phyloP scores from a whole-genome alignment of 495 filamentous ascomycete species.

The Neurospora sp. region DNA sequence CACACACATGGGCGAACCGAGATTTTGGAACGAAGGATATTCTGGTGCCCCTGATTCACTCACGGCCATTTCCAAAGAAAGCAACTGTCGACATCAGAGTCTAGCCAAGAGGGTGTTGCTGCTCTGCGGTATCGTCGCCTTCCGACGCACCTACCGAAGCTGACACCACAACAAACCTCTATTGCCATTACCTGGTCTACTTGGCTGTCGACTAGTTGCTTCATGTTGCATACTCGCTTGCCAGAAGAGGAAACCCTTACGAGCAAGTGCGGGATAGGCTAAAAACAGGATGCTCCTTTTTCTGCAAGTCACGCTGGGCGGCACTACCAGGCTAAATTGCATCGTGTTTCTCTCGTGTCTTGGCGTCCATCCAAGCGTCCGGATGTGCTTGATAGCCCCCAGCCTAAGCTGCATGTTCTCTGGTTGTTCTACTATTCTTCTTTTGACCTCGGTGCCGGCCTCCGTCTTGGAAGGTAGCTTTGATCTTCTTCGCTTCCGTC shows the following conservation, averaged over 20 bases:
- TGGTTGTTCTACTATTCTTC: background rate
- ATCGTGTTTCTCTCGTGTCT: background rate
- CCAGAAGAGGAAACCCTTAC: background rate
- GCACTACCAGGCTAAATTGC: conserved; percentile 1
- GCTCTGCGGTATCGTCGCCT: background rate
- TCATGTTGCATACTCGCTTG: background rate
- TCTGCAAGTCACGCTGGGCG: background rate
- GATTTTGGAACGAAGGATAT: background rate
- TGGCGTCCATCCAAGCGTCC: background rate
- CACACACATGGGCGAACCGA: conserved; percentile 1
- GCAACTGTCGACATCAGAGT: background rate
- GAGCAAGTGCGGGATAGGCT: background rate
- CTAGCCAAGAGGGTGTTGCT: background rate
- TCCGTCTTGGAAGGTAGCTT: background rate
- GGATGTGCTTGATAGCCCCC: background rate
- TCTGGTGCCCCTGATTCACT: background rate
- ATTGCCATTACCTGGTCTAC: background rate
- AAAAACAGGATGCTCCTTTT: background rate
- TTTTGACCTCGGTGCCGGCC: background rate
- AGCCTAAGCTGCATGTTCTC: background rate
- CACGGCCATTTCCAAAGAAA: background rate
- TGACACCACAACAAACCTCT: background rate
- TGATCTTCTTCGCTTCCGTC: background rate
- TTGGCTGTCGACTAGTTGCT: background rate
- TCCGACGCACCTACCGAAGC: background rate